Base-by-base conservation (phyloP, 2,329 filamentous ascomycete genomes). In the Volutella citrinella region DNA sequence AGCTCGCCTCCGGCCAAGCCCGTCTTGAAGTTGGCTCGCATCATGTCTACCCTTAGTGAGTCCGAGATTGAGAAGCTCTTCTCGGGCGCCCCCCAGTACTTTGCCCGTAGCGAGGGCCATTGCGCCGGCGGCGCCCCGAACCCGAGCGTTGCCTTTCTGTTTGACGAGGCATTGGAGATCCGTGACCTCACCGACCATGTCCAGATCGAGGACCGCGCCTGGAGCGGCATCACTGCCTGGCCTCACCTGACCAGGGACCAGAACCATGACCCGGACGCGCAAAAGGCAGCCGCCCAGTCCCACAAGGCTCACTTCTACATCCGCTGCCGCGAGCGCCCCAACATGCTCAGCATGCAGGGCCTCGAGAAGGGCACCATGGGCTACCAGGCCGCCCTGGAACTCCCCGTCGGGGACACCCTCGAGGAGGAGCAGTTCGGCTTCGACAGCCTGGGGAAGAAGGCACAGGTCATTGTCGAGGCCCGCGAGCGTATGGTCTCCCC, bases 71-170 rank as follows among this genome's bases (percentile, higher is more conserved):
- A 82, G 61, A 78, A 79, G 58, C 72, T 87, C 51, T 87, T 87
- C 66, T 84, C 82, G 17, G 82, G 83, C n/a, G 83, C 83, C 26
- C 83, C 83, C 43, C 81, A 85, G 55, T 87, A 82, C 64, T 80
- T 79, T 56, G 72, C 77, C 46, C 71, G 76, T 32, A 73, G 70
- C 38, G 72, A 78, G 48, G 74, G 75, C 23, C 74, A 80, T 56
- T 75, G 69, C 54, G 72, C 70, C 38, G 77, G 71, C 31, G 74
- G 71, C 31, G 74, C 78, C 22, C 75, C 76, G 15, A 72, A 78
- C 48, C 80, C 82, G 15, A 77, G 69, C 30, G 78, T 82, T 18
- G 76, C 78, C 22, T 86, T 80, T 53, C 82, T 81, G 2, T 85
- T 80, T 72, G 78, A 86, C 55, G 70, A 76, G 42, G 66, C 73